Evolutionary conservation across 306 rosid genomes (phyloP).

Genomic region (Ziziphus jujuba): DNA sequence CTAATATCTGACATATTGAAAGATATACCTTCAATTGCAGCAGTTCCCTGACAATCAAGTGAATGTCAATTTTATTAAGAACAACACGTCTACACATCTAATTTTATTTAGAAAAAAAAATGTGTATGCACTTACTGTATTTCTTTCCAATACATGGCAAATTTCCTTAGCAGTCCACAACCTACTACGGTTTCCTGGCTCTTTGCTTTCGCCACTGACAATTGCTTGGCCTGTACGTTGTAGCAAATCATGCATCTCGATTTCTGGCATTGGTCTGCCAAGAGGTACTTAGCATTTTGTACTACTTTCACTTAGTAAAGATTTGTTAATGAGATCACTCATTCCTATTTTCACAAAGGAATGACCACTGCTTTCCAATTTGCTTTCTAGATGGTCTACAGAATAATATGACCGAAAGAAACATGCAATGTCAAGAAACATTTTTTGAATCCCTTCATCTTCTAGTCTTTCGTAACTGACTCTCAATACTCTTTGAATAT

Average conservation of each 20-base stretch:
- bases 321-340: constrained; percentile 35
- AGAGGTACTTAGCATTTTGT: too few relatives aligned
- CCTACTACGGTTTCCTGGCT: not conserved
- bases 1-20: not conserved
- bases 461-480: constrained; percentile 27
- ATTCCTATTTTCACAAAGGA: constrained; percentile 25
- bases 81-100: not conserved
- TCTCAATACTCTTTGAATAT: not conserved
- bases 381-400: not conserved
- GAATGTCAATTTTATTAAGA: not conserved
- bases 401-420: constrained; percentile 31
- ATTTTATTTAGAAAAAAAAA: not conserved
- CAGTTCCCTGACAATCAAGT: constrained; percentile 3
- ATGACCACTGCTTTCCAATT: not conserved
- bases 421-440: constrained; percentile 32
- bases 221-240: constrained; percentile 29
- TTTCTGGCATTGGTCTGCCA: too few relatives aligned
- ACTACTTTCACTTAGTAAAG: constrained; percentile 31
- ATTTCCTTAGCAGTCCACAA: constrained; percentile 22
- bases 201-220: constrained; percentile 18
- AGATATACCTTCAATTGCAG: constrained; percentile 4
- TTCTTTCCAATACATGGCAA: constrained; percentile 19
- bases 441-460: constrained; percentile 10
- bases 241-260: constrained; percentile 25
- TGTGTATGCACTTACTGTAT: not conserved